These are phyloP conservation scores for Fusarium euwallaceae DNA, from an alignment of 2,329 filamentous ascomycete species.

Conservation along the genomic window DNA sequence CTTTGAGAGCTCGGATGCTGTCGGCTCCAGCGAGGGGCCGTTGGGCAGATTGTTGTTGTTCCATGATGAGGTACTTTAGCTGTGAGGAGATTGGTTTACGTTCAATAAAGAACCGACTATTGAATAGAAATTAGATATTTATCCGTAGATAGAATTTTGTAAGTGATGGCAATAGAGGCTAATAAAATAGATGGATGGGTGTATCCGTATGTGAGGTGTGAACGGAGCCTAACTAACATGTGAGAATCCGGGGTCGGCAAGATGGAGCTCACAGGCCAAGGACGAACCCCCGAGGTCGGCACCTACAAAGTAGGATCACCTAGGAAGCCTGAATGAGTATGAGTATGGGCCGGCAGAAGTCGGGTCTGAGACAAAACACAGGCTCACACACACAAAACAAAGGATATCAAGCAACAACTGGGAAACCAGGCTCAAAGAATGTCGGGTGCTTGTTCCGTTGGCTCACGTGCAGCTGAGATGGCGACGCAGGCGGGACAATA, in stretches of 20 bases:
- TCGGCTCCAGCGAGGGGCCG: constrained; percentile 49
- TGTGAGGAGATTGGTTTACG: background rate
- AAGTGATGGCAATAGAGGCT: background rate
- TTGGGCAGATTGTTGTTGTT: constrained; percentile 32
- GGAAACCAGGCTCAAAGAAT: background rate
- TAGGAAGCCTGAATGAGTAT: background rate
- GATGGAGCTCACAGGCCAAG: background rate
- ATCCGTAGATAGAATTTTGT: background rate
- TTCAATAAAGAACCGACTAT: background rate
- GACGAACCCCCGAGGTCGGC: background rate
- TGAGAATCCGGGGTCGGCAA: constrained; percentile 38
- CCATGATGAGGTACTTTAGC: constrained; percentile 14
- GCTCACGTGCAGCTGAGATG: constrained; percentile 38
- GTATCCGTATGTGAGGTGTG: constrained; percentile 17
- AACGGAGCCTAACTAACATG: constrained; percentile 36
- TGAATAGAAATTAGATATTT: constrained; percentile 12
- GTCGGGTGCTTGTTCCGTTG: constrained; percentile 26
- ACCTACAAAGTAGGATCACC: background rate
- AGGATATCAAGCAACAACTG: constrained; percentile 6
- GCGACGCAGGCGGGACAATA: constrained; percentile 12
- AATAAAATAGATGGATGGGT: constrained; percentile 5
- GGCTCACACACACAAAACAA: background rate
- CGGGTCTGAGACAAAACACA: constrained; percentile 22
- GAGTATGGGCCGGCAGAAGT: constrained; percentile 22
- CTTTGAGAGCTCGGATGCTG: constrained; percentile 55